A percentile compares a stretch with the other conserved stretches of the same genome.
phyloP scores from a whole-genome alignment of 2,329 filamentous ascomycete genomes.

The Paraphoma chrysanthemicola region DNA sequence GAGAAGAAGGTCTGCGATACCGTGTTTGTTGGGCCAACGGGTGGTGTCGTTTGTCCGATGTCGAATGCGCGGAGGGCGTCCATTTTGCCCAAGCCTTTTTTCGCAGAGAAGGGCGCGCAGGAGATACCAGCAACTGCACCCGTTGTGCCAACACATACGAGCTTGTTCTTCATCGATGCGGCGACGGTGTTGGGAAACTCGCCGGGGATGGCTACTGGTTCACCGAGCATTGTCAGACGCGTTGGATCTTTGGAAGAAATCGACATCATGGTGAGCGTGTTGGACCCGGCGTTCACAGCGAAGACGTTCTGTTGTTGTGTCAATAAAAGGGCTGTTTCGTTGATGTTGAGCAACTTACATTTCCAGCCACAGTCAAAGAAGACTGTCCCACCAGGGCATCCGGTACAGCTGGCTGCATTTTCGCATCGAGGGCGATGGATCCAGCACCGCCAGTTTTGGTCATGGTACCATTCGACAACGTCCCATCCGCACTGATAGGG shows the following conservation, averaged over 20 bases:
- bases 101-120: slow-evolving; percentile 40
- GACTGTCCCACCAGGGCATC: slow-evolving; percentile 63
- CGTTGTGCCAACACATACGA: slow-evolving; percentile 49
- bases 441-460: slow-evolving; percentile 59
- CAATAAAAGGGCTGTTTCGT: neutral
- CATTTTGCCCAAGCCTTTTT: slow-evolving; percentile 40
- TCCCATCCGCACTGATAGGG: slow-evolving; percentile 56
- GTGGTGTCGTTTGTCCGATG: slow-evolving; percentile 64
- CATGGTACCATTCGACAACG: slow-evolving; percentile 51
- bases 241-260: slow-evolving; percentile 41
- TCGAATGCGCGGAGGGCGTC: slow-evolving; percentile 51
- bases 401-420: slow-evolving; percentile 48
- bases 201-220: slow-evolving; percentile 43
- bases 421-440: slow-evolving; percentile 49
- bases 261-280: slow-evolving; percentile 48
- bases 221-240: slow-evolving; percentile 38
- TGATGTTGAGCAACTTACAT: slow-evolving; percentile 49
- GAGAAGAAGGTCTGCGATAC: slow-evolving; percentile 69
- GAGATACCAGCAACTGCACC: slow-evolving; percentile 47
- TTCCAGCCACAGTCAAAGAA: slow-evolving; percentile 60
- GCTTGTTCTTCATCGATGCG: slow-evolving; percentile 42
- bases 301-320: slow-evolving; percentile 56
- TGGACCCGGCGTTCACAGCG: slow-evolving; percentile 56
- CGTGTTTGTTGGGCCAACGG: slow-evolving; percentile 64
- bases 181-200: slow-evolving; percentile 51